Conservation (phyloP, 257 asterid species). For the Gynochthodes officinalis region DNA sequence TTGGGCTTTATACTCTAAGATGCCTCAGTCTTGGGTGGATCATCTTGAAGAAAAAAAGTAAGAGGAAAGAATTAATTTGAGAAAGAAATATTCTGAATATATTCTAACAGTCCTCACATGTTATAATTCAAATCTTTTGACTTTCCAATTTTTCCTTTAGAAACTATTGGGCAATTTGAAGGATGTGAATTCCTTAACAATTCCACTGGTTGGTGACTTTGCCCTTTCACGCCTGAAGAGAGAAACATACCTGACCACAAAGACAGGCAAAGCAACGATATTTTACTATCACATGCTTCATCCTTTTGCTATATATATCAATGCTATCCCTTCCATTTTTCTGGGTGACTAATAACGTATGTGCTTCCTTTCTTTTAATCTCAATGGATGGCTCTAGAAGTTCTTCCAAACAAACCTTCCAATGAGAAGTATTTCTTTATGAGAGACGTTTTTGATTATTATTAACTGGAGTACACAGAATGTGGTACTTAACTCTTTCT, state of each 20-base stretch:
- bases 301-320: slow-evolving; percentile 16
- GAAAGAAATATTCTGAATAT: no score
- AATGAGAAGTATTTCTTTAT: slow-evolving; percentile 67
- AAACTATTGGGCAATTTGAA: not conserved
- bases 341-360: slow-evolving; percentile 6
- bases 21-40: no score
- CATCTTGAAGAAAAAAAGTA: no score
- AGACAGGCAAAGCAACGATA: slow-evolving; percentile 94
- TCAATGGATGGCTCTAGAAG: slow-evolving; percentile 99
- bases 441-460: not conserved
- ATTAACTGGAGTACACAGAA: not conserved
- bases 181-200: slow-evolving; percentile 2
- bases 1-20: no score
- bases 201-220: slow-evolving; percentile 86
- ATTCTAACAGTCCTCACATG: not conserved
- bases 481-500: slow-evolving; percentile 3
- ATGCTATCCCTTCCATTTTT: slow-evolving; percentile 12
- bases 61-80: no score
- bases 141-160: slow-evolving; percentile 9
- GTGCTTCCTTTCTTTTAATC: slow-evolving; percentile 50
- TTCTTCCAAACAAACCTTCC: slow-evolving; percentile 81
- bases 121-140: slow-evolving; percentile 8
- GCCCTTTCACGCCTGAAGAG: slow-evolving; percentile 84
- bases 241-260: slow-evolving; percentile 75
- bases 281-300: slow-evolving; percentile 10